Evolutionary conservation across 768 basidiomycete species (phyloP), one percentile per base, ranked within the genome.

Genomic region (Panellus pusillus): DNA sequence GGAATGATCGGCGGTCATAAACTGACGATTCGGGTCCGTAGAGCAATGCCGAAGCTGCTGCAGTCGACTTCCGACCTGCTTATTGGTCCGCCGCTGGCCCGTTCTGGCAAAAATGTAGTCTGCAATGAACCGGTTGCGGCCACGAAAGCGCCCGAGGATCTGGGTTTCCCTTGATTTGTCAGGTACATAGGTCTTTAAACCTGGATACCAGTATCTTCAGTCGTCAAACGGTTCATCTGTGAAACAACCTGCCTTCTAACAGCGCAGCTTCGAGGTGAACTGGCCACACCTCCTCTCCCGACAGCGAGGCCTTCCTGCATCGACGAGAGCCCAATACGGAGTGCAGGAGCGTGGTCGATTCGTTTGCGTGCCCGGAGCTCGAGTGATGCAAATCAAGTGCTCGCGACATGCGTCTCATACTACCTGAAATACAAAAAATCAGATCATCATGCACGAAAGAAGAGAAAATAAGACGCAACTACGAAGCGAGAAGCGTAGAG

Each of bases 91-190:
- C 44, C 67, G 68, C 60, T 76, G 70, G 12, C 79, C 76, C 3
- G 78, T 80, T 29, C 63, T 66, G 6, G 60, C 66, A 65, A 68
- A 72, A 63, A 79, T 79, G 65, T 79, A 75, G 49, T 80, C 74
- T 51, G 78, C 74, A 58, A 79, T 76, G 67, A 79, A 80, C 43
- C 72, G 73, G 69, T 80, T 79, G 52, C 78, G 75, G 66, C 74
- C 75, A 20, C 77, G 78, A 57, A 73, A 78, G 47, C 79, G 71
- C 18, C 74, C 75, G 4, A 79, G 68, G 17, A 73, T 69, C 53
- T 74, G 67, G 49, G 76, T 74, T 54, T 79, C 76, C 64, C 74
- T 71, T 55, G 73, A 74, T 54, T 76, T 74, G 44, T 72, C 71
- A 44, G 77, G 79, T 44, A 69, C 66, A 58, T 79, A 79, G 40